Evolutionary conservation across 176 grass and related monocot species (phyloP).

Genomic region (Eragrostis curvula): DNA sequence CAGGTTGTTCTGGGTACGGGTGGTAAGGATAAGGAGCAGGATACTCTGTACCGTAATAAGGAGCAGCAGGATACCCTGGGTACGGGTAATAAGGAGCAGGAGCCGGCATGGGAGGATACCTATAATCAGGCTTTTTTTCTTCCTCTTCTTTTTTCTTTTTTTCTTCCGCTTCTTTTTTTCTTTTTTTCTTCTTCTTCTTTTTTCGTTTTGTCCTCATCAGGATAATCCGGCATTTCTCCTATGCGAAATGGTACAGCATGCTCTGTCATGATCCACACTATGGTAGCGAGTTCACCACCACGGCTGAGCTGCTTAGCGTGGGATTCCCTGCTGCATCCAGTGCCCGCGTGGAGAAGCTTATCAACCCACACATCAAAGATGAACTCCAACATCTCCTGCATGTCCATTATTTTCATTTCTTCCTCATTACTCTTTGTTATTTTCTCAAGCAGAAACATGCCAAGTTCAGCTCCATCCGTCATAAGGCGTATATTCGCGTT

Average conservation of each 20-base stretch:
- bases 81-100: no score
- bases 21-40: no score
- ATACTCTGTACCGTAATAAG: no score
- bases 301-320: constrained; percentile 36
- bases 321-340: neutral
- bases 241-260: neutral
- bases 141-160: neutral
- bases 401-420: rapidly evolving
- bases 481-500: neutral
- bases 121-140: no score
- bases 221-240: neutral
- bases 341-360: neutral
- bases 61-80: no score
- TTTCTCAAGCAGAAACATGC: neutral
- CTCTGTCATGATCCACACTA: constrained; percentile 10
- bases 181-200: neutral
- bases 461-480: neutral
- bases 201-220: neutral
- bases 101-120: no score
- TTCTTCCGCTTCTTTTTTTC: neutral
- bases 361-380: constrained; percentile 20
- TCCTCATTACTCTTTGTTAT: no score
- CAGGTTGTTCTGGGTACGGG: no score
- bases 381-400: neutral
- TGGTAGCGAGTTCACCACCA: constrained; percentile 27